Evolutionary conservation across 202 grass and related monocot genomes (phyloP).

Genomic region (Setaria viridis): DNA sequence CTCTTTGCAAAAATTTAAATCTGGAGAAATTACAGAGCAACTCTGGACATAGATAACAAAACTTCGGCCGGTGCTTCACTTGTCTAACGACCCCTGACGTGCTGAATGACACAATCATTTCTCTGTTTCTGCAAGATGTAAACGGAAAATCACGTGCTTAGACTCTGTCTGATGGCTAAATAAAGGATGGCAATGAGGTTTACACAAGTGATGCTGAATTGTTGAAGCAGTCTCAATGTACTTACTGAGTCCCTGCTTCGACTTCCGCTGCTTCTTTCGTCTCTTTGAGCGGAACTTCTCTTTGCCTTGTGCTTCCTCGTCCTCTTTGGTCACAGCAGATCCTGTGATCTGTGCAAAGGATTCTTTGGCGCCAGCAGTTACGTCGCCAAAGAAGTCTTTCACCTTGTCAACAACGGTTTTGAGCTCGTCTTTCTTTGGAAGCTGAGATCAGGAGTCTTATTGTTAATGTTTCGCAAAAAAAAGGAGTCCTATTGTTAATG

Average conservation of each 20-base stretch:
- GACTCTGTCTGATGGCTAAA: background rate
- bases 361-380: constrained; percentile 73
- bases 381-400: constrained; percentile 86
- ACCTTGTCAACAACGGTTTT: constrained; percentile 91
- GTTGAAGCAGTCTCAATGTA: background rate
- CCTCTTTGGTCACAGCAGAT: constrained; percentile 57
- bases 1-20: background rate
- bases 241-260: constrained; percentile 58
- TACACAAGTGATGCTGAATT: background rate
- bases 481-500: constrained; percentile 9
- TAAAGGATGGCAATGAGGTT: background rate
- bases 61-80: constrained; percentile 23
- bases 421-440: constrained; percentile 89
- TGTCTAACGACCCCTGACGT: background rate
- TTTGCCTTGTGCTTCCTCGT: constrained; percentile 61
- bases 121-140: constrained; percentile 43
- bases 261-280: constrained; percentile 53
- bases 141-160: background rate
- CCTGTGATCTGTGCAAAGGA: constrained; percentile 94
- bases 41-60: constrained; percentile 10
- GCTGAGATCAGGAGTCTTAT: constrained; percentile 51
- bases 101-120: constrained; percentile 4
- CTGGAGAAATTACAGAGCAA: constrained; percentile 38
- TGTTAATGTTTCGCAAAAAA: background rate
- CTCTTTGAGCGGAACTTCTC: constrained; percentile 50